These are phyloP conservation scores for Polyporus tsugae DNA, from an alignment of 1,284 basidiomycete genomes.

Conservation along the genomic window DNA sequence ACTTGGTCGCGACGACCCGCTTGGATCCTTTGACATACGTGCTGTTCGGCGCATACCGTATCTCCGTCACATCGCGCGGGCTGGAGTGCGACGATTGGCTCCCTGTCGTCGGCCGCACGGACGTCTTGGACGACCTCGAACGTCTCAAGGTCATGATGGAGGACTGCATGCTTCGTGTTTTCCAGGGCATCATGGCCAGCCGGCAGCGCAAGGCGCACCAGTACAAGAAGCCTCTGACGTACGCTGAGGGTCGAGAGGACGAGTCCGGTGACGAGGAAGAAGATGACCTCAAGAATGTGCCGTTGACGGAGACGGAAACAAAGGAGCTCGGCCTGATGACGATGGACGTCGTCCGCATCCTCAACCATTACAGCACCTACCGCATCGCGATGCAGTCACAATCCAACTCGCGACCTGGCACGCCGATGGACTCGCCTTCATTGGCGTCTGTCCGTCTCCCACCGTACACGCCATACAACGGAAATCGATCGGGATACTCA, in stretches of 20 bases:
- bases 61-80: conserved; percentile 73
- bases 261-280: conserved; percentile 70
- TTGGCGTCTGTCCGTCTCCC: conserved; percentile 45
- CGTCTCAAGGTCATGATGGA: conserved; percentile 88
- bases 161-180: conserved; percentile 88
- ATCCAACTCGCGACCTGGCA: conserved; percentile 68
- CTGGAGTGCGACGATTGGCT: conserved; percentile 93
- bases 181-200: conserved; percentile 82
- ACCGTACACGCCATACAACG: conserved; percentile 32
- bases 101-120: conserved; percentile 81
- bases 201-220: conserved; percentile 43
- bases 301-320: conserved; percentile 72
- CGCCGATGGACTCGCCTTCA: conserved; percentile 61
- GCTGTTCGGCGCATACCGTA: conserved; percentile 89
- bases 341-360: conserved; percentile 74
- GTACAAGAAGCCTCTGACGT: conserved; percentile 44
- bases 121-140: conserved; percentile 86
- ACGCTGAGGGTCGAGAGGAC: conserved; percentile 62
- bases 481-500: conserved; percentile 46
- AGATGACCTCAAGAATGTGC: conserved; percentile 50
- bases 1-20: conserved; percentile 84
- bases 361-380: conserved; percentile 73
- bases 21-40: conserved; percentile 93
- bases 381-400: conserved; percentile 62
- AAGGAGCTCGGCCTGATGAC: conserved; percentile 81